These are phyloP conservation scores for Boletus subcaerulescens DNA, from an alignment of 768 basidiomycete genomes.

Conservation along the genomic window DNA sequence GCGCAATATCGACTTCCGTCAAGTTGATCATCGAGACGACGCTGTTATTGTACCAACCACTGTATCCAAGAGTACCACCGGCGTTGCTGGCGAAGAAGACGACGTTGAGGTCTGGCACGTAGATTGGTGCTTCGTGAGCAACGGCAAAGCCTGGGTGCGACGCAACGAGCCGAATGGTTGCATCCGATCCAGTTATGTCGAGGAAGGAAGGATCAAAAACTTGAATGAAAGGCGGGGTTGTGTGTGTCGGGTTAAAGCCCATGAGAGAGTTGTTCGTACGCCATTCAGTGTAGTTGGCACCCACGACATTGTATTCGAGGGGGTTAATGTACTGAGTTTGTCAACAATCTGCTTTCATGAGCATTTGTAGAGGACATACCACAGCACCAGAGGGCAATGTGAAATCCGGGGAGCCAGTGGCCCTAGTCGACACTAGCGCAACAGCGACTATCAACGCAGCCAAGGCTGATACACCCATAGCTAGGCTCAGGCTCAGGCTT, in stretches of 20 bases:
- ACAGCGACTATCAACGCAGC: too few species aligned
- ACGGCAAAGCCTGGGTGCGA: conserved; percentile 64
- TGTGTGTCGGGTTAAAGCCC: conserved; percentile 62
- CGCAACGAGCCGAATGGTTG: conserved; percentile 60
- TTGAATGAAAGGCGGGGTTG: conserved; percentile 58
- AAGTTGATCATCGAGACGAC: conserved; percentile 60
- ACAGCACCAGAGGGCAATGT: conserved; percentile 25
- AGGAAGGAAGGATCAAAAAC: conserved; percentile 54
- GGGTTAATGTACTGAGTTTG: conserved; percentile 47
- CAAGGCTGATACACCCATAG: too few species aligned
- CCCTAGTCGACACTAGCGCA: too few species aligned
- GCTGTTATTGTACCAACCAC: conserved; percentile 62
- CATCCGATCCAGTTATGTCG: conserved; percentile 51
- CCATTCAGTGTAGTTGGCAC: conserved; percentile 39
- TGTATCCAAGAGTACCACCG: conserved; percentile 63
- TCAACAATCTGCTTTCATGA: too few species aligned
- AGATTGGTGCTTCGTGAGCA: conserved; percentile 79
- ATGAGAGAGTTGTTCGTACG: conserved; percentile 36
- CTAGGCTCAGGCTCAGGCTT: too few species aligned
- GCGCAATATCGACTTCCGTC: conserved; percentile 48
- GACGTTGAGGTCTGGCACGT: conserved; percentile 58
- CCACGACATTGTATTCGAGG: conserved; percentile 49
- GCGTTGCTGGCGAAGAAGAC: conserved; percentile 73
- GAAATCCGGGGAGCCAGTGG: too few species aligned
- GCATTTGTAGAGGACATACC: too few species aligned